Percentiles rank a stretch among this genome's conserved stretches.
Evolutionary conservation across 495 filamentous ascomycete species (phyloP).

Genomic region (Lasiosphaeria hispida): DNA sequence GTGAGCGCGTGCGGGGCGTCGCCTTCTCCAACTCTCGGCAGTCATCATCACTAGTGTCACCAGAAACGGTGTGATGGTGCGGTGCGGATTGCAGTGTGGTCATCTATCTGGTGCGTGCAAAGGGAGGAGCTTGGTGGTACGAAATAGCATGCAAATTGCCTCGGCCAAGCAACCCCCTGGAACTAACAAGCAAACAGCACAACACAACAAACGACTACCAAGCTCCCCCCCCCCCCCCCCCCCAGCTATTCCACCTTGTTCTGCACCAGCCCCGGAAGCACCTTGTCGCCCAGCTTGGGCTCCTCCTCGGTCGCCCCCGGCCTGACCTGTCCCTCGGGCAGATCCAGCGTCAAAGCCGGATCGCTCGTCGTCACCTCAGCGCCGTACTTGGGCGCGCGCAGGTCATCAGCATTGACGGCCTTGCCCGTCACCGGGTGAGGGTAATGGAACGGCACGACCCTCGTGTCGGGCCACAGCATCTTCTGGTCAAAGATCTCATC

Average conservation of each 20-base stretch:
- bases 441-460: conserved; percentile 57
- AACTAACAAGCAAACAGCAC: background rate
- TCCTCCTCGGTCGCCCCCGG: conserved; percentile 27
- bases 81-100: too few species aligned
- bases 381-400: conserved; percentile 48
- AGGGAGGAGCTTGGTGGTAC: too few species aligned
- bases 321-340: conserved; percentile 41
- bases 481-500: conserved; percentile 54
- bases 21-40: conserved; percentile 24
- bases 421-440: conserved; percentile 52
- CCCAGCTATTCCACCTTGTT: conserved; percentile 18
- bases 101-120: too few species aligned
- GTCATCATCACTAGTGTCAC: background rate
- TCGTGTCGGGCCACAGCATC: conserved; percentile 55
- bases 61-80: too few species aligned
- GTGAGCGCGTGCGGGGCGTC: conserved; percentile 13
- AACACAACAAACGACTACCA: background rate
- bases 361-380: conserved; percentile 36
- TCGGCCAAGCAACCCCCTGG: background rate
- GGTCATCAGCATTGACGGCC: conserved; percentile 40
- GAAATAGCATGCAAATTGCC: background rate
- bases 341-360: conserved; percentile 42
- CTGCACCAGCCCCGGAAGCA: conserved; percentile 42
- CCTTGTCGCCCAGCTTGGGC: conserved; percentile 35
- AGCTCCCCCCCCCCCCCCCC: background rate